A percentile compares a stretch with the other conserved stretches of the same genome.
Evolutionary conservation across 2,329 filamentous ascomycete species (phyloP).

Genomic region (Aureobasidium leucospermi): DNA sequence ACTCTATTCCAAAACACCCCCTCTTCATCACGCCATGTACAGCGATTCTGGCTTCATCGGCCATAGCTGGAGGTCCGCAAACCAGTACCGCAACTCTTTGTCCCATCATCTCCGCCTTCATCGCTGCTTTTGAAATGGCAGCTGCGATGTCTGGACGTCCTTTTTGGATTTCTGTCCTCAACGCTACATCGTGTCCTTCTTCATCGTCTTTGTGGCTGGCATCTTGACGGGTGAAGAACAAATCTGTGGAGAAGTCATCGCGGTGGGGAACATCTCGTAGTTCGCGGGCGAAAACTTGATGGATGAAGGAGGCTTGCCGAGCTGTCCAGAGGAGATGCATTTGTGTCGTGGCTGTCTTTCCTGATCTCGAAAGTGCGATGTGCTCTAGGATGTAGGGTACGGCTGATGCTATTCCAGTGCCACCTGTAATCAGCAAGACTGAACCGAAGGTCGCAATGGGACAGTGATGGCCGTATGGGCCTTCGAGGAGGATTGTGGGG

Average conservation of each 20-base stretch:
- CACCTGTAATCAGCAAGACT: conserved; percentile 40
- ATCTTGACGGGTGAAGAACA: conserved; percentile 17
- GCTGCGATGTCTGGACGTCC: conserved; percentile 19
- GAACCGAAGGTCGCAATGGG: conserved; percentile 36
- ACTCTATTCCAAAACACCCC: background rate
- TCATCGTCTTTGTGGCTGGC: background rate
- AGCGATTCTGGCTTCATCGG: conserved; percentile 5
- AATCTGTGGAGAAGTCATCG: conserved; percentile 16
- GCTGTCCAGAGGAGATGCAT: conserved; percentile 5
- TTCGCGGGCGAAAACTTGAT: background rate
- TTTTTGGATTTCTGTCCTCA: conserved; percentile 12
- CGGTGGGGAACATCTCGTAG: background rate
- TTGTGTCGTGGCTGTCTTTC: background rate
- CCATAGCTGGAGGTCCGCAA: conserved; percentile 11
- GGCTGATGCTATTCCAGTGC: conserved; percentile 42
- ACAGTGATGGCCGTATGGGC: conserved; percentile 41
- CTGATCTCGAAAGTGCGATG: background rate
- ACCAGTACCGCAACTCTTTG: conserved; percentile 1
- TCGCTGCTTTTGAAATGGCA: conserved; percentile 16
- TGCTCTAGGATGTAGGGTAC: conserved; percentile 20
- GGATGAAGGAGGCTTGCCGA: background rate
- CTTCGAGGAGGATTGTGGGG: conserved; percentile 40
- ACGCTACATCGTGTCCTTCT: too few relatives aligned
- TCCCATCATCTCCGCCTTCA: background rate
- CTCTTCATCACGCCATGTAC: background rate